phyloP scores from a whole-genome alignment of 2,329 filamentous ascomycete genomes.

The Fusarium brevicatenulatum region DNA sequence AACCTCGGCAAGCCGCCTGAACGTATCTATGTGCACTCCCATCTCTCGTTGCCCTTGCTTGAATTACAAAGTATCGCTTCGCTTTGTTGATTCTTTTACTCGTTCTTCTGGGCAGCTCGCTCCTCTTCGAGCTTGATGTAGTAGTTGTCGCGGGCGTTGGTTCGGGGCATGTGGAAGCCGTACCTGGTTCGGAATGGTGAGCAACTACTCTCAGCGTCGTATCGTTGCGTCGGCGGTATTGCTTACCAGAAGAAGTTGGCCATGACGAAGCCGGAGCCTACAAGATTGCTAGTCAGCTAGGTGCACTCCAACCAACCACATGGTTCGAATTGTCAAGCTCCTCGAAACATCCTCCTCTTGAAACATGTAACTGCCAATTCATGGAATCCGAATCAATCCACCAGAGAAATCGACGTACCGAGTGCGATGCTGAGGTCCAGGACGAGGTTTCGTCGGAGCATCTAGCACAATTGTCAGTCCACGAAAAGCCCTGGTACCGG shows the following conservation, averaged over 20 bases:
- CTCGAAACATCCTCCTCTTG: constrained; percentile 22
- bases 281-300: constrained; percentile 48
- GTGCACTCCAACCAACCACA: constrained; percentile 40
- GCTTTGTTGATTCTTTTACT: constrained; percentile 31
- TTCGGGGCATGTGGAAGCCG: constrained; percentile 71
- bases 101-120: constrained; percentile 56
- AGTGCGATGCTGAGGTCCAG: constrained; percentile 65
- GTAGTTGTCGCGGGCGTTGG: constrained; percentile 66
- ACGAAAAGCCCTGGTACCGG: constrained; percentile 37
- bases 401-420: constrained; percentile 56
- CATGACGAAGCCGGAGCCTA: constrained; percentile 65
- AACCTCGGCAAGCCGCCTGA: constrained; percentile 30
- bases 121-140: constrained; percentile 68
- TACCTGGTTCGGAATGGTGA: constrained; percentile 56
- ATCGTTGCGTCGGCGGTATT: neutral
- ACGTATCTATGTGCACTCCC: constrained; percentile 28
- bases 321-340: constrained; percentile 41
- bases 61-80: constrained; percentile 1
- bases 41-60: constrained; percentile 9
- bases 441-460: constrained; percentile 69
- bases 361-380: constrained; percentile 2
- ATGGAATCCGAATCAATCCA: constrained; percentile 3
- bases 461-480: constrained; percentile 57
- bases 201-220: neutral
- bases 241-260: constrained; percentile 68